phyloP scores from a whole-genome alignment of 2,329 filamentous ascomycete genomes.

The Paraphaeosphaeria minitans region DNA sequence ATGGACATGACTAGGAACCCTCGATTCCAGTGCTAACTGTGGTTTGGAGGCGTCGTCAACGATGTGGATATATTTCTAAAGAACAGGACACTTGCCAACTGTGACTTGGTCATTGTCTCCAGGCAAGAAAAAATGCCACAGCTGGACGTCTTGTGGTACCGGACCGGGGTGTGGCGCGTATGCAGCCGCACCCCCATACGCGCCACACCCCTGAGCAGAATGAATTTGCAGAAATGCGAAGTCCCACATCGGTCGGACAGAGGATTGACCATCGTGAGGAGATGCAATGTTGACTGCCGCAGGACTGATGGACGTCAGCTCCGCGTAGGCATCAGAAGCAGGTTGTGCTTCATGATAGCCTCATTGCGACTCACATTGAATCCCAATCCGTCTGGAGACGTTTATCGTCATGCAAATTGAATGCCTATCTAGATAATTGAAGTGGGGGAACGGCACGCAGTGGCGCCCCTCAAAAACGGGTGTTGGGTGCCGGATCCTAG shows the following conservation, averaged over 20 bases:
- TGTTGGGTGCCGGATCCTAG: background rate
- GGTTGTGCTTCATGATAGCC: background rate
- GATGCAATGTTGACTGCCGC: background rate
- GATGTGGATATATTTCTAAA: background rate
- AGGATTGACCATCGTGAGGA: background rate
- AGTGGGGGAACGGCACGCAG: background rate
- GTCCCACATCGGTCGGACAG: background rate
- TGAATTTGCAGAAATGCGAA: background rate
- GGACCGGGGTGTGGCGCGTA: background rate
- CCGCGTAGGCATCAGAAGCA: background rate
- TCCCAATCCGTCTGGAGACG: background rate
- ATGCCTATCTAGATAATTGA: no score
- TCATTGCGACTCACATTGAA: background rate
- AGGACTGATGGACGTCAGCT: background rate
- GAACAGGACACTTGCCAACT: background rate
- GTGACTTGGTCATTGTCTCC: background rate
- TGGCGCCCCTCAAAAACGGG: background rate
- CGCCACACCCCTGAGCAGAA: background rate
- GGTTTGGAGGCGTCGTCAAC: background rate
- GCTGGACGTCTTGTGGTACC: background rate
- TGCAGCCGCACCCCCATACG: background rate
- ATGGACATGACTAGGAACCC: background rate
- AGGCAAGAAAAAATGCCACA: background rate
- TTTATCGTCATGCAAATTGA: background rate
- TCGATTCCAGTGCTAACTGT: background rate